These are phyloP conservation scores for Aspergillus oerlinghausenensis DNA, from an alignment of 2,329 filamentous ascomycete genomes.

Conservation along the genomic window DNA sequence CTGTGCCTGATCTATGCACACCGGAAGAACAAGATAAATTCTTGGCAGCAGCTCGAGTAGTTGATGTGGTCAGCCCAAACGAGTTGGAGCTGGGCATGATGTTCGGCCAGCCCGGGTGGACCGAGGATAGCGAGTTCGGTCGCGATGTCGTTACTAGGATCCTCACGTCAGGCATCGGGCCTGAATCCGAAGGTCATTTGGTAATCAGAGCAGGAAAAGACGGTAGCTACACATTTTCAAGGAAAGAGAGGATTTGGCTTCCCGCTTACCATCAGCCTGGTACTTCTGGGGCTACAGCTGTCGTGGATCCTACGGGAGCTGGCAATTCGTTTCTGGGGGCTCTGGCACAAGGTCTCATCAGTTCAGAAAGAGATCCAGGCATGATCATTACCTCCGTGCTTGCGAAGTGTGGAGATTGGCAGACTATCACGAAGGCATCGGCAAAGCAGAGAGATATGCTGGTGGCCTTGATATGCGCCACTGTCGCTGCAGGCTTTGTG, in stretches of 20 bases:
- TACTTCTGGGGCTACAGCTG: conserved; percentile 36
- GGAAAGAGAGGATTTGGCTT: conserved; percentile 56
- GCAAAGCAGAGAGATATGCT: conserved; percentile 46
- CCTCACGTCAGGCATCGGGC: conserved; percentile 34
- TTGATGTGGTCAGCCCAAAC: conserved; percentile 71
- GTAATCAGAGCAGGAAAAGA: conserved; percentile 60
- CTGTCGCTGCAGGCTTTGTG: conserved; percentile 80
- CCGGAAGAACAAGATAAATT: conserved; percentile 58
- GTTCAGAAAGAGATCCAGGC: conserved; percentile 32
- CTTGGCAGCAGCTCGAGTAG: conserved; percentile 47
- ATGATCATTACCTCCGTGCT: conserved; percentile 28
- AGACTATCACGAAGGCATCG: conserved; percentile 39
- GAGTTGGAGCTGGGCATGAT: conserved; percentile 83
- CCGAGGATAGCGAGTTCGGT: conserved; percentile 21
- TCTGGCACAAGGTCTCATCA: conserved; percentile 52
- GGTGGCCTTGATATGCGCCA: conserved; percentile 71
- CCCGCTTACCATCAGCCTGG: conserved; percentile 64
- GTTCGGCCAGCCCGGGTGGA: conserved; percentile 57
- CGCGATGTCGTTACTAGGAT: conserved; percentile 32
- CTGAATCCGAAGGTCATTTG: conserved; percentile 33
- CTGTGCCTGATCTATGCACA: conserved; percentile 81
- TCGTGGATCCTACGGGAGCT: conserved; percentile 90
- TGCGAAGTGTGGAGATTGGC: conserved; percentile 54
- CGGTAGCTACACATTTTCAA: conserved; percentile 47
- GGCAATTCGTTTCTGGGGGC: conserved; percentile 82